Base-by-base conservation (phyloP, 768 basidiomycete species). In the Tylopilus felleus region DNA sequence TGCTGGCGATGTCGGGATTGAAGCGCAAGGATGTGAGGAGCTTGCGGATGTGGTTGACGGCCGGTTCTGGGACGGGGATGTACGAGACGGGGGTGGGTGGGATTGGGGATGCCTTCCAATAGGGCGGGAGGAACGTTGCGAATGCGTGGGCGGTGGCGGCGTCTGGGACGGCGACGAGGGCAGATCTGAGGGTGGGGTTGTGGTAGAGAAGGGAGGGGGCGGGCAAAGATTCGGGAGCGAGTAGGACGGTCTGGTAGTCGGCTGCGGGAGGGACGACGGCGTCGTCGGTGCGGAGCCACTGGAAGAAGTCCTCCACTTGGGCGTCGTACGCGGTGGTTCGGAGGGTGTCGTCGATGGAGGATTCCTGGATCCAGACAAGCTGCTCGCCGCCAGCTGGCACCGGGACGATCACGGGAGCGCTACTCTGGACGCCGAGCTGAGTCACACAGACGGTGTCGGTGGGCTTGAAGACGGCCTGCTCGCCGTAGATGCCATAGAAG, bases 91-190 rank as follows among this genome's bases (percentile, higher is more conserved):
- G 82, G 1, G 60, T 55, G 5, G 65, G 45, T 3, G 89, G 84
- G 12, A 94, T 70, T 2, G 83, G 74, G 16, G 80, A 81, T 8
- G 86, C 79, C 57, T 83, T 89, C 81, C 89, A 88, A 73, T 82
- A 86, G 14, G 75, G 77, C 1, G 90, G 92, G n/a, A 91, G 75
- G 57, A 81, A 61, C 10, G 75, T 76, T 58, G 88, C 85, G 57
- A 93, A 74, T 21, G 66, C 66, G 44, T 65, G 64, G 43, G 77
- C 80, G 27, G 74, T 66, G 6, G 65, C 67, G 0, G 65, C 60
- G 31, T 73, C 71, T 8, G 60, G 49, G 31, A 87, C 65, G 1
- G 82, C 77, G 42, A 88, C 57, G 17, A 89, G 71, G 1, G 78
- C 78, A 10, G 80, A 77, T 16, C 71, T 66, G 38, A 48, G 49